These are phyloP conservation scores for Sphaerobolus stellatus DNA, from an alignment of 1,284 basidiomycete species.

Conservation along the genomic window DNA sequence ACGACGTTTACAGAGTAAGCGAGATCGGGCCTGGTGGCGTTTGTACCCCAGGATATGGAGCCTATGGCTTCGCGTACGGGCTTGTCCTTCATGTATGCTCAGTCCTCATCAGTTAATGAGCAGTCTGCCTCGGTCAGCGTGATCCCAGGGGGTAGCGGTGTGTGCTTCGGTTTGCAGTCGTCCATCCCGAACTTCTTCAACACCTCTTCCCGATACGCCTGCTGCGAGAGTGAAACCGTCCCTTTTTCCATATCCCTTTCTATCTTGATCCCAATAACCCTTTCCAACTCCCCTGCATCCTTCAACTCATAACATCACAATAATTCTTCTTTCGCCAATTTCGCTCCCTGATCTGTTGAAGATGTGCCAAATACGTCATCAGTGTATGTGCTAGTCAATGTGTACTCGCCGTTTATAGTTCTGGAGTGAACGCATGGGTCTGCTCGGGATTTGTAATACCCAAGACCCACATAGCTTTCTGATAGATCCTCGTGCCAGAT, in stretches of 20 bases:
- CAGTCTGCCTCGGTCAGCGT: conserved; percentile 16
- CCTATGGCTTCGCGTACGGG: conserved; percentile 33
- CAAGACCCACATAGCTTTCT: too few relatives aligned
- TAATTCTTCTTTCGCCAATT: too few relatives aligned
- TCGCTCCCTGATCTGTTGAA: too few relatives aligned
- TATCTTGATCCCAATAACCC: conserved; percentile 41
- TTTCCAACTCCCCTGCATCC: too few relatives aligned
- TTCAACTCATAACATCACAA: too few relatives aligned
- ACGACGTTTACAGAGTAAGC: conserved; percentile 32
- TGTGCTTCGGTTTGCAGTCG: conserved; percentile 27
- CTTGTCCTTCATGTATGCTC: conserved; percentile 27
- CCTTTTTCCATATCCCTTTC: conserved; percentile 17
- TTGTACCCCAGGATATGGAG: conserved; percentile 33
- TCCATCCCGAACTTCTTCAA: conserved; percentile 15
- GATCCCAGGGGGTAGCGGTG: conserved; percentile 27
- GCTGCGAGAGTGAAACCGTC: conserved; percentile 24
- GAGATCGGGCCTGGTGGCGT: conserved; percentile 37
- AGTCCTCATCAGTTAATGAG: conserved; percentile 22
- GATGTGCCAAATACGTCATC: too few relatives aligned
- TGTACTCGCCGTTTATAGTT: too few relatives aligned
- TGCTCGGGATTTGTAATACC: too few relatives aligned
- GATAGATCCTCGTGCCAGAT: too few relatives aligned
- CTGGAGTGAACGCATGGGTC: too few relatives aligned
- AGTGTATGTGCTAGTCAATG: too few relatives aligned
- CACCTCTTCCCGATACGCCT: conserved; percentile 24